Conservation (phyloP, 208 protist genomes). For the Porcisia hertigi region DNA sequence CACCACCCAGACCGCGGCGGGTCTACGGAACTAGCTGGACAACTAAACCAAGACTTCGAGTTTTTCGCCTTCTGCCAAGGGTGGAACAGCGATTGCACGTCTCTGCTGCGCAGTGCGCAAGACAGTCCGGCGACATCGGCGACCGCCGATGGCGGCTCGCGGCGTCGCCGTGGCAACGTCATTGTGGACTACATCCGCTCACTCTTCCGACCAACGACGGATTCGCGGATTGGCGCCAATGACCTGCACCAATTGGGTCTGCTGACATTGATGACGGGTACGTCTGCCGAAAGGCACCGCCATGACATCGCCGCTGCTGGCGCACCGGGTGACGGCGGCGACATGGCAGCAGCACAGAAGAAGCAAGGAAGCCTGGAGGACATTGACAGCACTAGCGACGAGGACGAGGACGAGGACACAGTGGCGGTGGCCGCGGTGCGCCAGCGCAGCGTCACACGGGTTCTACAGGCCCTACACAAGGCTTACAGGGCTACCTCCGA, state of each 20-base stretch:
- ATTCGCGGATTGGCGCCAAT: slow-evolving; percentile 57
- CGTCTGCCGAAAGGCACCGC: slow-evolving; percentile 41
- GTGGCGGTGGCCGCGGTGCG: slow-evolving; percentile 29
- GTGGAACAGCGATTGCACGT: slow-evolving; percentile 56
- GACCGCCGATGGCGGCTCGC: slow-evolving; percentile 12
- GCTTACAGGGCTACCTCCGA: slow-evolving; percentile 59
- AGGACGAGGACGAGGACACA: slow-evolving; percentile 20
- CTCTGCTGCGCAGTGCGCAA: slow-evolving; percentile 26
- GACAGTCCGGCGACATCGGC: slow-evolving; percentile 11
- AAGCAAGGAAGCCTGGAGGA: slow-evolving; percentile 15
- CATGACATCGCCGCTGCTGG: slow-evolving; percentile 29
- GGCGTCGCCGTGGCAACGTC: slow-evolving; percentile 41
- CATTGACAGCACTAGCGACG: slow-evolving; percentile 21
- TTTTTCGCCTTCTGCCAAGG: slow-evolving; percentile 72
- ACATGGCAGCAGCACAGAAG: not conserved
- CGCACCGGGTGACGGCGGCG: not conserved
- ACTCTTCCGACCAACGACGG: slow-evolving; percentile 60
- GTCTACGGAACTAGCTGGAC: slow-evolving; percentile 49
- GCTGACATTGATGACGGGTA: slow-evolving; percentile 54
- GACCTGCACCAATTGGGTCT: slow-evolving; percentile 70
- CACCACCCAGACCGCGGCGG: slow-evolving; percentile 80
- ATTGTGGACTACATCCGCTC: slow-evolving; percentile 69
- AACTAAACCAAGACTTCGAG: slow-evolving; percentile 77
- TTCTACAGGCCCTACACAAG: slow-evolving; percentile 54
- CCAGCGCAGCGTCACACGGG: slow-evolving; percentile 56